Base-by-base conservation (phyloP, 2,329 filamentous ascomycete species). In the Tolypocladium nubicola region DNA sequence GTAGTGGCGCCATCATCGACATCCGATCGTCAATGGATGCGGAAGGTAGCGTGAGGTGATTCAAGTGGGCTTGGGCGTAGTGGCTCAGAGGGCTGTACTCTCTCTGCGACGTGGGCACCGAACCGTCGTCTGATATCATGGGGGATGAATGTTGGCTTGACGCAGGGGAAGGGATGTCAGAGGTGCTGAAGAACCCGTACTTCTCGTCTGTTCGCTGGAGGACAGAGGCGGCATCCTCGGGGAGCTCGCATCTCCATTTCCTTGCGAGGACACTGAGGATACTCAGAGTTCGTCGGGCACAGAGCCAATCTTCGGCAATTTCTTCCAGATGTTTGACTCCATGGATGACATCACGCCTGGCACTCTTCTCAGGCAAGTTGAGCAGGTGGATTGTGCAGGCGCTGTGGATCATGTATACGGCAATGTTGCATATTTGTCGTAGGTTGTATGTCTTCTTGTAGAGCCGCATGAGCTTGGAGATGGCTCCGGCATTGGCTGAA, bases 361-460 rank as follows among this genome's bases (percentile, higher is more conserved):
- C 90, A 37, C 89, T 94, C 74, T 94, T 96, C 64, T 97, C 92
- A 0, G 92, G 92, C 1, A 97, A 77, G 63, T 97, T 97, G 40
- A 99, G 83, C 23, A 99, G 76, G 66, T 97, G 94, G 43, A 97
- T 95, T 0, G 91, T 97, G 68, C 91, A 96, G 37, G 94, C 92
- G 5, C 90, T 94, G 70, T 97, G 93, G 0, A 89, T 81, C 73
- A 97, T 97, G 71, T 99, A 99, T 0, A 97, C 91, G 3, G 89
- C 92, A 65, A 97, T 90, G 67, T 97, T 97, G 74, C 90, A 96
- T 39, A 99, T 96, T 69, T 97, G 93, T 5, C 90, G 85, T 14
- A 97, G 75, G 11, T 93, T 90, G 71, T 96, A 95, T 1, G 87
- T 87, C 63, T 93, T 90, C 71, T 96, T 97, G 74, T 97, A 99